Base-by-base conservation (phyloP, 257 asterid genomes). In the Solanum boliviense region DNA sequence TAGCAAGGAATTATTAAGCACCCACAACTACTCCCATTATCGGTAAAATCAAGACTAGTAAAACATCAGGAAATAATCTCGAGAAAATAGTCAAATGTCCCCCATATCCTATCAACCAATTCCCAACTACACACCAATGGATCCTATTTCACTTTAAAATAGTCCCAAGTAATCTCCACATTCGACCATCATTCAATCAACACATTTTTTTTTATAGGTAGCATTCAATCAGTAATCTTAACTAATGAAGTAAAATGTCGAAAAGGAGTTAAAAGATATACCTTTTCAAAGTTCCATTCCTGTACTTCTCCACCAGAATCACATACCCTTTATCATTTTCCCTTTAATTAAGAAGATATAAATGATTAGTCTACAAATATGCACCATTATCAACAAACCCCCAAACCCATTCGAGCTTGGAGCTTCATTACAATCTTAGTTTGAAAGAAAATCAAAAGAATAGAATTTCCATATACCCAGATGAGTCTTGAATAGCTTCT, bases 261-360 rank as follows among this genome's bases (percentile, higher is more conserved):
- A 78, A 25, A 79, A 79, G 6, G 6, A 9, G 11, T 9, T 27
- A 31, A 81, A 81, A 13, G 15, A 71, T 58, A 85, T 74, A 97
- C 98, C 98, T 93, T 91, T 93, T 97, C 85, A 93, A 93, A 88
- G 96, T 92, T 65, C 99, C 99, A 87, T 97, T 91, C 41, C 93
- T 93, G 90, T 94, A 95, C 84, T 91, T 94, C 90, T 97, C 99
- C 88, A 97, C 91, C 90, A 97, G 89, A 91, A 94, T 56, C 83
- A 91, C 89, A 72, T 76, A 91, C 72, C 81, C 83, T 76, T 90
- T 92, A 83, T 83, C 89, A 86, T 89, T 90, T 87, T 89, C 92
- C 89, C 98, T 94, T 87, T 41, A 72, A 90, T 76, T 35, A 68
- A 88, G 34, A 52, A 60, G 38, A 44, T 56, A 15, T 32, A 65